Percentiles rank a stretch among this genome's conserved stretches.
Conservation (phyloP, 257 asterid species). For the Petunia axillaris region DNA sequence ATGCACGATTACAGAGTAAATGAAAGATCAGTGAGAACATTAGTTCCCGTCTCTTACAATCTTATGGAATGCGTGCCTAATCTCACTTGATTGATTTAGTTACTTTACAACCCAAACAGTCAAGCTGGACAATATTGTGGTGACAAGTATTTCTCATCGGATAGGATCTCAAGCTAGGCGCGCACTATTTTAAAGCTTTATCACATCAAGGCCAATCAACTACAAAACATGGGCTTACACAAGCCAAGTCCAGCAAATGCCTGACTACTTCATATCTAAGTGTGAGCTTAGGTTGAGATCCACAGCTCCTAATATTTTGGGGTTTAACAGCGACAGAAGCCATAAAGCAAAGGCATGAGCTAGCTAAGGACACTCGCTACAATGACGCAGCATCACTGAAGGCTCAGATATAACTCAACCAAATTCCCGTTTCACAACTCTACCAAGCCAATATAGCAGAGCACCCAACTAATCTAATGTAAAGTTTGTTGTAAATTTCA, state of each 20-base stretch:
- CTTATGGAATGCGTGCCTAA: constrained; percentile 4
- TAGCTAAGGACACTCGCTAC: background rate
- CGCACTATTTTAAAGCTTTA: background rate
- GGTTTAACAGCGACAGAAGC: background rate
- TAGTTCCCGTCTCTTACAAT: background rate
- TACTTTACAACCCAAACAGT: background rate
- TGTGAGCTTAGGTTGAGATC: background rate
- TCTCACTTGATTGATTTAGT: constrained; percentile 3
- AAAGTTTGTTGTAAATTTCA: background rate
- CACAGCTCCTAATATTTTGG: background rate
- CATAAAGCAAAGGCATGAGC: background rate
- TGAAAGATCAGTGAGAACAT: background rate
- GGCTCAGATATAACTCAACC: background rate
- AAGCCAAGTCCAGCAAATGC: background rate
- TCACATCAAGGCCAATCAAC: background rate
- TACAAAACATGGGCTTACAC: constrained; percentile 8
- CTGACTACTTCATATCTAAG: constrained; percentile 7
- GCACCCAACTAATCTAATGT: background rate
- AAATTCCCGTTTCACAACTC: background rate
- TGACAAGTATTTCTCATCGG: background rate
- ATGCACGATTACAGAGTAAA: background rate
- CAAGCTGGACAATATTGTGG: background rate
- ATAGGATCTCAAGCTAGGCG: background rate
- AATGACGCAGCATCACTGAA: background rate
- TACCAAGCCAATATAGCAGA: background rate